Conservation (phyloP, 306 rosid genomes). For the Dicorynia guianensis region DNA sequence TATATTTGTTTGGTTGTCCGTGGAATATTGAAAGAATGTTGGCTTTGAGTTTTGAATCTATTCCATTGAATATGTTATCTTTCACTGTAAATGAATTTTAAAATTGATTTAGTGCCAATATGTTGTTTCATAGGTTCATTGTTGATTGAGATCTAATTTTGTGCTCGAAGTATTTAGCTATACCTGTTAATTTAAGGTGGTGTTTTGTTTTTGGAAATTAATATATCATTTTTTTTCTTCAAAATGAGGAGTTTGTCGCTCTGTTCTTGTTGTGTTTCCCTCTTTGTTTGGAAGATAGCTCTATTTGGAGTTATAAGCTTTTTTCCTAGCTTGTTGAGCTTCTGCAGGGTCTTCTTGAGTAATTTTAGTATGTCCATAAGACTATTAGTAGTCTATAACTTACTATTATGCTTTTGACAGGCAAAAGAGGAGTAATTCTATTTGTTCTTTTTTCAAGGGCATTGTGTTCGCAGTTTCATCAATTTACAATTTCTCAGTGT, state of each 20-base stretch:
- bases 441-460: constrained; percentile 25
- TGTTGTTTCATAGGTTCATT: background rate
- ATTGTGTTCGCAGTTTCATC: constrained; percentile 12
- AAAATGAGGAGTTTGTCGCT: background rate
- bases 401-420: constrained; percentile 9
- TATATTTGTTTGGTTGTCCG: constrained; percentile 2
- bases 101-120: background rate
- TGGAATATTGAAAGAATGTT: background rate
- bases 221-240: background rate
- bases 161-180: constrained; percentile 7
- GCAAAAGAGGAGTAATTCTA: background rate
- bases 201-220: constrained; percentile 7
- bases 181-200: background rate
- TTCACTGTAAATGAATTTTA: background rate
- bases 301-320: background rate
- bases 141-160: background rate
- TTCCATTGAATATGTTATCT: constrained; percentile 5
- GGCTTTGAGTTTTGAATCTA: constrained; percentile 23
- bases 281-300: constrained; percentile 12
- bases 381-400: background rate
- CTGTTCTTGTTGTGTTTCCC: constrained; percentile 10
- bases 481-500: constrained; percentile 25
- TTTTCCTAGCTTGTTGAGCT: constrained; percentile 9
- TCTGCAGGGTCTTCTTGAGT: constrained; percentile 2
- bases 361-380: constrained; percentile 4